A percentile compares a stretch with the other conserved stretches of the same genome.
phyloP scores from a whole-genome alignment of 352 stramenopile genomes.

The Peronosclerospora sorghi region DNA sequence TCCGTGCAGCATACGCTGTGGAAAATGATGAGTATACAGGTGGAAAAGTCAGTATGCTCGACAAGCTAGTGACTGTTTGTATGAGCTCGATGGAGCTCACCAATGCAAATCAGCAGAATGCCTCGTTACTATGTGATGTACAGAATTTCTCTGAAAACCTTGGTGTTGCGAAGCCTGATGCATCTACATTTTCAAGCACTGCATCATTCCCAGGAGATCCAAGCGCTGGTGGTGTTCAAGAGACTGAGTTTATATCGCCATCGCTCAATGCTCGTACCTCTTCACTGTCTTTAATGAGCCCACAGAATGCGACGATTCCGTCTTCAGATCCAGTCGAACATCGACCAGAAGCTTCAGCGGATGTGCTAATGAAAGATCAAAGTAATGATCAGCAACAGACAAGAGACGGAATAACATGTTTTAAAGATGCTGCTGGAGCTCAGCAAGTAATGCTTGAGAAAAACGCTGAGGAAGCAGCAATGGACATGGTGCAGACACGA shows the following conservation, averaged over 20 bases:
- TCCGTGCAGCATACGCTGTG: conserved; percentile 8
- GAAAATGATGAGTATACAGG: neutral
- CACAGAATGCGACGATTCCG: conserved; percentile 2
- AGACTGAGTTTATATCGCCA: conserved; percentile 7
- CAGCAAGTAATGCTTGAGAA: neutral
- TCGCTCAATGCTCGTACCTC: conserved; percentile 9
- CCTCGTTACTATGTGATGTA: conserved; percentile 9
- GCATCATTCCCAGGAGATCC: conserved; percentile 7
- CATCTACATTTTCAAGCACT: conserved; percentile 2
- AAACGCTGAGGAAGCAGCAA: neutral
- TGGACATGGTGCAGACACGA: neutral
- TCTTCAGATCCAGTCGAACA: conserved; percentile 2
- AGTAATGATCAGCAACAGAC: neutral
- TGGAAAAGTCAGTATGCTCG: conserved; percentile 12
- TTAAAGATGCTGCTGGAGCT: conserved; percentile 1
- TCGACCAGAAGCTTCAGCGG: conserved; percentile 2
- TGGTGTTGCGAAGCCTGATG: neutral
- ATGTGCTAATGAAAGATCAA: neutral
- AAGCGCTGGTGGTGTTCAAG: neutral
- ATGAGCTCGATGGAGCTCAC: conserved; percentile 7
- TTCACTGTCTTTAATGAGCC: conserved; percentile 12
- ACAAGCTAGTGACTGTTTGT: conserved; percentile 12
- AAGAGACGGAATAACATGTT: neutral
- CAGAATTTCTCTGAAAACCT: conserved; percentile 2
- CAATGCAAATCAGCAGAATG: conserved; percentile 12